Conservation (phyloP, 768 basidiomycete genomes). For the Russula compacta region DNA sequence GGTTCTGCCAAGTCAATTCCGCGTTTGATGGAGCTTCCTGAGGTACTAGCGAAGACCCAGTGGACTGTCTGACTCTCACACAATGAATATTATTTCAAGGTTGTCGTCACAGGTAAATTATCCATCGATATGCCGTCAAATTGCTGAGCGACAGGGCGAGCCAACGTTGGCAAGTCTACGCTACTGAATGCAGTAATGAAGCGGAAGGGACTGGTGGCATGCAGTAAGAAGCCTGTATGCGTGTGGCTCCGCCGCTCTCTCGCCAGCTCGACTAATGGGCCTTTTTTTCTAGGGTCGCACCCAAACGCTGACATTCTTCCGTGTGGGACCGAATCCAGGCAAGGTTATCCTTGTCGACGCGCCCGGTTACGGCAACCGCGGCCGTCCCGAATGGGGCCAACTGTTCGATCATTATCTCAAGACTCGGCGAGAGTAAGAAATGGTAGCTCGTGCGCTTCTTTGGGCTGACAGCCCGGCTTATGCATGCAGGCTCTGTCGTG, state of each 20-base stretch:
- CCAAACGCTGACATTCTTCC: conserved; percentile 60
- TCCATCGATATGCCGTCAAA: not conserved
- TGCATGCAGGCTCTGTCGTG: conserved; percentile 51
- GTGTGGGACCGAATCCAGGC: conserved; percentile 46
- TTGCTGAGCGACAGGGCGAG: conserved; percentile 44
- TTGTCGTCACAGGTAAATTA: conserved; percentile 21
- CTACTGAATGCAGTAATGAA: conserved; percentile 62
- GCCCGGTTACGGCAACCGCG: conserved; percentile 71
- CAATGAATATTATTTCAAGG: conserved; percentile 4
- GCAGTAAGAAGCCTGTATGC: conserved; percentile 63
- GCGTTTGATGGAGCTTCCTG: conserved; percentile 17
- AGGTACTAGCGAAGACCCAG: conserved; percentile 8
- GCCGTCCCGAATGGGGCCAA: conserved; percentile 66
- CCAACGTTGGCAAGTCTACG: conserved; percentile 71
- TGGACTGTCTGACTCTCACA: not conserved
- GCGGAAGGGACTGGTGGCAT: conserved; percentile 45
- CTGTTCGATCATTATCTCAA: conserved; percentile 58
- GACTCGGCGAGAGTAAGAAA: conserved; percentile 50
- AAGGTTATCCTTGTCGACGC: conserved; percentile 66
- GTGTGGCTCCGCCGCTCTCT: conserved; percentile 21
- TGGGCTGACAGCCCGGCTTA: not conserved
- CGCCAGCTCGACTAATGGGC: not conserved
- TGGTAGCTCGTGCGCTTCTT: not conserved
- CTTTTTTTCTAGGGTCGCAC: conserved; percentile 51
- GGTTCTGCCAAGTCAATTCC: conserved; percentile 13